Conservation (phyloP, 208 protist species). For the Acanthamoeba culbertsoni region DNA sequence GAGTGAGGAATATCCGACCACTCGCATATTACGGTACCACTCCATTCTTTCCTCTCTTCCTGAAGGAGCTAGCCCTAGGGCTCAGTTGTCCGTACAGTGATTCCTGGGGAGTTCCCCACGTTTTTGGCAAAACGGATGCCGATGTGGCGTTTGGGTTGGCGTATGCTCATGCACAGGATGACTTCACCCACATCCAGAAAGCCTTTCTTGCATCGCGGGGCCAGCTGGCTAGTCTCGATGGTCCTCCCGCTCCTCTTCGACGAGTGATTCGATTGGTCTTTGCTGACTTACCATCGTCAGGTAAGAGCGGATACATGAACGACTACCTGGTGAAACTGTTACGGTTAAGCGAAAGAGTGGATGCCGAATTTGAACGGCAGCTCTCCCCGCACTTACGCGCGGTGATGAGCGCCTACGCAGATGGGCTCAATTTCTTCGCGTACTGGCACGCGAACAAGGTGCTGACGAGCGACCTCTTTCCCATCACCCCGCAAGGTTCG, state of each 20-base stretch:
- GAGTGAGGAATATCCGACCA: not conserved
- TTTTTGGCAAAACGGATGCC: not conserved
- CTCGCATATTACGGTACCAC: not conserved
- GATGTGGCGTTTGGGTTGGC: constrained; percentile 54
- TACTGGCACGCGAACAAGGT: not conserved
- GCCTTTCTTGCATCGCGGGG: not conserved
- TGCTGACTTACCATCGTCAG: not conserved
- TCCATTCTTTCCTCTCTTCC: not conserved
- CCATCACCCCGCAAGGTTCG: not conserved
- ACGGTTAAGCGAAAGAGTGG: not conserved
- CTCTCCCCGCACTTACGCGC: not conserved
- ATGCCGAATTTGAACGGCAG: not conserved
- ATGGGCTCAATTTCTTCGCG: constrained; percentile 33
- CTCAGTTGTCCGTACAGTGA: not conserved
- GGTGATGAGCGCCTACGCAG: not conserved
- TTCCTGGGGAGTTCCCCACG: constrained; percentile 7
- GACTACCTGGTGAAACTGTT: constrained; percentile 29
- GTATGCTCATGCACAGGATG: constrained; percentile 47
- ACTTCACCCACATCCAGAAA: constrained; percentile 16
- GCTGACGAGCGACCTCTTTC: not conserved
- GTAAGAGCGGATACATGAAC: not conserved
- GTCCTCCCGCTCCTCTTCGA: not conserved
- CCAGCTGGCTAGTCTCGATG: not conserved
- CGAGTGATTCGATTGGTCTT: not conserved
- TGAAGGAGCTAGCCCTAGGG: not conserved